Conservation (phyloP, 306 rosid species). For the Acacia acuminata region DNA sequence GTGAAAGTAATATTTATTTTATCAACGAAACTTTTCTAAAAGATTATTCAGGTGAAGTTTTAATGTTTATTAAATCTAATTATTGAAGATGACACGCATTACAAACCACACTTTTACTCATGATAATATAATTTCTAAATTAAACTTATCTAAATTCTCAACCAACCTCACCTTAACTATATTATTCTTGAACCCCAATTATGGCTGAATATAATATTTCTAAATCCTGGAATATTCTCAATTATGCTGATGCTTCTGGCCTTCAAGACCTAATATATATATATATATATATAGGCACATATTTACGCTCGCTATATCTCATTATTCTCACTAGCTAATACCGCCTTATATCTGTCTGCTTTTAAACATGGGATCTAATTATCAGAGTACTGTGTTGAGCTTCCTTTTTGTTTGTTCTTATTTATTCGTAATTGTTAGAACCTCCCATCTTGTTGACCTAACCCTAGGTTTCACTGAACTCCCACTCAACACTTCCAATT, state of each 20-base stretch:
- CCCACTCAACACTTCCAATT: slow-evolving; percentile 15
- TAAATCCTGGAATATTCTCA: background rate
- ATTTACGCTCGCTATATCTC: background rate
- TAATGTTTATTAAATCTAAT: background rate
- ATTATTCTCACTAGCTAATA: background rate
- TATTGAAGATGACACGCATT: too few species aligned
- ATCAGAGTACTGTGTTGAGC: slow-evolving; percentile 1
- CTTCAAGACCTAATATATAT: background rate
- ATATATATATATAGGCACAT: too few species aligned
- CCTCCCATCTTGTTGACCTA: background rate
- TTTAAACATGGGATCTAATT: background rate
- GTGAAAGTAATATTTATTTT: background rate
- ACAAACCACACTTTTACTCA: too few species aligned
- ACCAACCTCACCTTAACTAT: too few species aligned
- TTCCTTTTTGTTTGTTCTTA: background rate
- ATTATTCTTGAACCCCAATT: background rate
- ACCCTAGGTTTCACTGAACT: slow-evolving; percentile 36
- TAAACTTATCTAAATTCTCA: too few species aligned
- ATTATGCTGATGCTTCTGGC: background rate
- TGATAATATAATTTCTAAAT: too few species aligned
- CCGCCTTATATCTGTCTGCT: background rate
- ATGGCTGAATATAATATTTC: background rate
- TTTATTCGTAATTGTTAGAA: background rate
- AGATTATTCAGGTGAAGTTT: background rate
- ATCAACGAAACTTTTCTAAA: background rate